Base-by-base conservation (phyloP, 495 filamentous ascomycete genomes). In the Neurospora sp. region DNA sequence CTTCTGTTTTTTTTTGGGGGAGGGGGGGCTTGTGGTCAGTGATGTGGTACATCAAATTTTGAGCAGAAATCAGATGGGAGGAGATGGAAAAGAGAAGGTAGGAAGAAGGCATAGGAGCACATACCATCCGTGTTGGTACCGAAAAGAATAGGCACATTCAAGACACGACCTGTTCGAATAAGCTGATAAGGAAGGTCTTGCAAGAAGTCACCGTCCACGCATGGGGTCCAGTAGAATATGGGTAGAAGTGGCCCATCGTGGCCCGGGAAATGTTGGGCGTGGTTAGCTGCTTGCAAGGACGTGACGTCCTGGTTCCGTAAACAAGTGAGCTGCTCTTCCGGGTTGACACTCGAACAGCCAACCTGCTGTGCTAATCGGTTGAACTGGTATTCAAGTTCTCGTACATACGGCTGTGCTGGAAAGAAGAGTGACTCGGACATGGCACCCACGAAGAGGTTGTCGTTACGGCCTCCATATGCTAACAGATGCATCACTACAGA, bases 401-500 rank as follows among this genome's bases (percentile, higher is more conserved):
- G 6, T 0, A 84, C 78, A 14, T 71, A 71, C 0, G 83, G 82
- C 72, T 85, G 83, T 27, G 82, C 80, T 0, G 84, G 84, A 72
- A 85, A 83, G 78, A 86, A 86, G 8, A 84, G 74, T 35, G 83
- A 81, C 71, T 86, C 82, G 66, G 78, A 75, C 37, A 84, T 79
- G 35, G 73, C 84, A 12, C 83, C 83, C 35, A 79, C 77, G 75
- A 85, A 86, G 5, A 86, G 80, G 3, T 75, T 46, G 70, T 80
- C 79, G 74, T 80, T 72, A 23, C 77, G 75, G 5, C 79, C 80
- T 20, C 77, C 79, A 71, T 93, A 90, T 0, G 91, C 90, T 5
- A 89, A 84, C 37, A 93, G 85, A 38, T 92, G 89, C 69, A 93
- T 82, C 18, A 88, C 88, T 4, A 93, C 86, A 0, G 89, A 89